Evolutionary conservation across 768 basidiomycete genomes (phyloP).

Genomic region (Xerocomellus amylosporus): DNA sequence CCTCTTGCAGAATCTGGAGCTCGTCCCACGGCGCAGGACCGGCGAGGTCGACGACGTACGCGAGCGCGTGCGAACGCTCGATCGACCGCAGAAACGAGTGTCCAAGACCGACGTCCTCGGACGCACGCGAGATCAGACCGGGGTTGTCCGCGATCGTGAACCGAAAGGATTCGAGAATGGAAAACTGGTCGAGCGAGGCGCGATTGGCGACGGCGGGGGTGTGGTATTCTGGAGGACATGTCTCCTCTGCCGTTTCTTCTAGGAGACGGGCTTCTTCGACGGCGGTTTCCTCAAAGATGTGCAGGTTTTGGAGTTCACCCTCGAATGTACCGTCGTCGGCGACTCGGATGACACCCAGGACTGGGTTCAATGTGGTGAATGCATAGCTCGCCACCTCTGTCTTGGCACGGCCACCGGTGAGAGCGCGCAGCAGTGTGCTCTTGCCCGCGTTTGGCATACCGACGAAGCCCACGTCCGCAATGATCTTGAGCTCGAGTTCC

Average conservation of each 20-base stretch:
- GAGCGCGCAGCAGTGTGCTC: conserved; percentile 85
- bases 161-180: conserved; percentile 70
- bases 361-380: conserved; percentile 94
- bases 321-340: conserved; percentile 75
- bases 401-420: conserved; percentile 82
- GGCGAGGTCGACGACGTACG: conserved; percentile 89
- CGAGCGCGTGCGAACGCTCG: conserved; percentile 86
- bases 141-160: conserved; percentile 98
- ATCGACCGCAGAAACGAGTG: conserved; percentile 92
- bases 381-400: conserved; percentile 87
- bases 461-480: conserved; percentile 94
- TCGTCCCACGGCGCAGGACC: conserved; percentile 74
- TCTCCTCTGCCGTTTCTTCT: conserved; percentile 31
- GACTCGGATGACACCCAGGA: conserved; percentile 86
- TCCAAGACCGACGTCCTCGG: conserved; percentile 88
- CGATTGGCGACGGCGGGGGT: conserved; percentile 4
- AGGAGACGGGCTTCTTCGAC: conserved; percentile 47
- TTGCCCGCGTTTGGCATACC: conserved; percentile 95
- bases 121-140: conserved; percentile 80
- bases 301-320: conserved; percentile 48
- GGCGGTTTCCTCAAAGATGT: conserved; percentile 65
- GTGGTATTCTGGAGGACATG: not conserved
- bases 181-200: conserved; percentile 43
- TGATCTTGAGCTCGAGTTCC: conserved; percentile 87
- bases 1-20: conserved; percentile 66